Percentiles rank a stretch among this genome's conserved stretches.
phyloP scores from a whole-genome alignment of 257 asterid species.

The Verbascum thapsus region DNA sequence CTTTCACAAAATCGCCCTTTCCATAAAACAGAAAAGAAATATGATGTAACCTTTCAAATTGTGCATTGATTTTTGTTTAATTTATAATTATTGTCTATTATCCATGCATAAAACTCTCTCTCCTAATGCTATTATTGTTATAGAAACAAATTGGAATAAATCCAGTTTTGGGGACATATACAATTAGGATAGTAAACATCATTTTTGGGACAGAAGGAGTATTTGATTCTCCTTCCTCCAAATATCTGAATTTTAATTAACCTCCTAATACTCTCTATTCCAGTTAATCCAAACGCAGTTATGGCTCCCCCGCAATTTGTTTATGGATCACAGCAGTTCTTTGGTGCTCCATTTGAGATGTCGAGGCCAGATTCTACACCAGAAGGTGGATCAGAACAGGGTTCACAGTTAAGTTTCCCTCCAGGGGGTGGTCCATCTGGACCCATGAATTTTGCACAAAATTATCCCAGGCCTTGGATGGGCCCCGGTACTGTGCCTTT shows the following conservation, averaged over 20 bases:
- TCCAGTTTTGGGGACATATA: too few species aligned
- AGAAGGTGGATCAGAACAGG: conserved; percentile 72
- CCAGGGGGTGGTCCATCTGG: conserved; percentile 54
- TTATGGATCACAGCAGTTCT: conserved; percentile 67
- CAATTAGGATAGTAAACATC: too few species aligned
- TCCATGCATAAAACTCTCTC: too few species aligned
- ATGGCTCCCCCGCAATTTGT: conserved; percentile 66
- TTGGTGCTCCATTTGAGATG: conserved; percentile 62
- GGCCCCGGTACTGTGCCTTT: conserved; percentile 54
- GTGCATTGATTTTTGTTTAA: too few species aligned
- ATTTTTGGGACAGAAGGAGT: too few species aligned
- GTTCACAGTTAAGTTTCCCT: conserved; percentile 60
- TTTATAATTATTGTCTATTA: too few species aligned
- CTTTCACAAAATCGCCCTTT: too few species aligned
- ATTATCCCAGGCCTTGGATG: conserved; percentile 77
- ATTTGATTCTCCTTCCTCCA: too few species aligned
- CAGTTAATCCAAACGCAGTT: conserved; percentile 50
- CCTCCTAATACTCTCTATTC: conserved; percentile 42
- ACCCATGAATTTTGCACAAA: conserved; percentile 54
- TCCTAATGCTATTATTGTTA: too few species aligned
- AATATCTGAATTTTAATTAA: conserved; percentile 38
- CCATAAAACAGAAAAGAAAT: too few species aligned
- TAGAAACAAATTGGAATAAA: too few species aligned
- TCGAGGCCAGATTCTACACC: conserved; percentile 57
- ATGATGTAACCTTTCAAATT: too few species aligned